Conservation (phyloP, 345 rosid genomes). For the Syzygium aromaticum region DNA sequence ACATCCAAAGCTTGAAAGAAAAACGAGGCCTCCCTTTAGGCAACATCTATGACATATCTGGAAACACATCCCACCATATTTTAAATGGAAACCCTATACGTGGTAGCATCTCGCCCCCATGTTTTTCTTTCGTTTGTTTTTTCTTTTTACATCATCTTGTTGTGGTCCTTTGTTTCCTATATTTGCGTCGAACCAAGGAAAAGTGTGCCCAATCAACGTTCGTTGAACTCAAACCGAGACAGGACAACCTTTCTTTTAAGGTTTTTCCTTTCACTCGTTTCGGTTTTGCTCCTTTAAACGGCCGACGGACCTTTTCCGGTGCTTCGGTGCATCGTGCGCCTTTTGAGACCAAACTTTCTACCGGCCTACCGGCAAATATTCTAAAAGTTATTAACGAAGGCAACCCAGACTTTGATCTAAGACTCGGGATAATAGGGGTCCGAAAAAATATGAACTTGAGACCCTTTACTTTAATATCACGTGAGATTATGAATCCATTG, state of each 20-base stretch:
- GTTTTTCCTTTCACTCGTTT: neutral
- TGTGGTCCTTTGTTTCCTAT: neutral
- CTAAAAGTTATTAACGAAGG: neutral
- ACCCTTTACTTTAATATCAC: neutral
- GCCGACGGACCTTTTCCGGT: neutral
- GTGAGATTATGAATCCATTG: accelerated
- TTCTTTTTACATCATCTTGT: too few relatives aligned
- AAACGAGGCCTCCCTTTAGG: neutral
- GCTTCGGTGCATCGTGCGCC: neutral
- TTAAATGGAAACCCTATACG: neutral
- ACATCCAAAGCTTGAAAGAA: neutral
- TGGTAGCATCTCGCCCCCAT: neutral
- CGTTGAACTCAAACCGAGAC: neutral
- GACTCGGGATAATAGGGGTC: neutral
- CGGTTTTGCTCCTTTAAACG: neutral
- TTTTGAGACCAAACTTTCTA: neutral
- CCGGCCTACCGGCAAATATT: neutral
- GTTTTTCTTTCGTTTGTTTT: neutral
- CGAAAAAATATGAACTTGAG: neutral
- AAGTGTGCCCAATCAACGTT: neutral
- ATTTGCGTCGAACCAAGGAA: neutral
- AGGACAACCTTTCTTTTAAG: neutral
- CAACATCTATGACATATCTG: neutral
- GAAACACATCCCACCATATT: neutral
- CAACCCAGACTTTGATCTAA: neutral